Evolutionary conservation across 148 eudicot species (phyloP).

Genomic region (Oxyria digyna): DNA sequence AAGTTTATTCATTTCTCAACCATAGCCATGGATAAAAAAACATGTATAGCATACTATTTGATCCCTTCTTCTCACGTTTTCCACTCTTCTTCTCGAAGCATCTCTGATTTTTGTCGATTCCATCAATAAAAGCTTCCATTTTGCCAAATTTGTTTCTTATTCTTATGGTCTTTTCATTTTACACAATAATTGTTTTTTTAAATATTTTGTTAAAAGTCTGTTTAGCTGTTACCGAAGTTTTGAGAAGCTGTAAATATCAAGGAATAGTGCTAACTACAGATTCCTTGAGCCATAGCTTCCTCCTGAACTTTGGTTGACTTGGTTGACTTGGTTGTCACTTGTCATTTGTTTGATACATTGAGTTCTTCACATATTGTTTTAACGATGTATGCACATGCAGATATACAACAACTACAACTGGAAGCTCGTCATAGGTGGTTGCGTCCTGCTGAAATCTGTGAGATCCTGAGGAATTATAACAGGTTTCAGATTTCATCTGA

Average conservation of each 20-base stretch:
- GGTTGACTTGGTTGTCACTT: slow-evolving; percentile 17
- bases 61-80: no score
- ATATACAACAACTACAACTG: slow-evolving; percentile 41
- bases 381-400: slow-evolving; percentile 14
- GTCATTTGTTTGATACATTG: neutral
- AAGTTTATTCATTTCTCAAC: neutral
- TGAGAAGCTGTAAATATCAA: neutral
- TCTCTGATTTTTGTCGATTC: no score
- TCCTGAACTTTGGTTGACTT: neutral
- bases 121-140: no score
- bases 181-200: neutral
- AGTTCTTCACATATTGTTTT: neutral
- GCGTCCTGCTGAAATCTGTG: slow-evolving; percentile 68
- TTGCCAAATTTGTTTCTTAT: no score
- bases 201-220: neutral
- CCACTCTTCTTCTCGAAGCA: no score
- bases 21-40: neutral
- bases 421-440: slow-evolving; percentile 73
- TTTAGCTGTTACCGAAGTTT: neutral
- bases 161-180: neutral
- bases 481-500: slow-evolving; percentile 46
- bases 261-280: neutral
- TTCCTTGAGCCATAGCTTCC: neutral
- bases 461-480: slow-evolving; percentile 41
- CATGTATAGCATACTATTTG: neutral